Base-by-base conservation (phyloP, 768 basidiomycete genomes). In the Hygrocybe coccinea region DNA sequence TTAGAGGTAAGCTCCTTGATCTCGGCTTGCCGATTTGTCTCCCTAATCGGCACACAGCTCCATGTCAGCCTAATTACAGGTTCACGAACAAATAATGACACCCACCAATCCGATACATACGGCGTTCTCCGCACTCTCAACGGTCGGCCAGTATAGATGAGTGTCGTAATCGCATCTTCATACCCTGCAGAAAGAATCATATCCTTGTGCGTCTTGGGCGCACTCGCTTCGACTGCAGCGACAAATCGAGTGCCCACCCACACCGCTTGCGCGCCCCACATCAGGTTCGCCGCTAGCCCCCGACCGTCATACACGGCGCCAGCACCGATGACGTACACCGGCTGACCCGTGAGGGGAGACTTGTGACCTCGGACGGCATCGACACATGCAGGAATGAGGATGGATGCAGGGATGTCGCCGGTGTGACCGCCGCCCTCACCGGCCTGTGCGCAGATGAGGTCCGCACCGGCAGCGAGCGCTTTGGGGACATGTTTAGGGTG, bases 401-500 rank as follows among this genome's bases (percentile, higher is more conserved):
- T 81, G 12, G 86, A 85, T 2, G 89, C 86, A 1, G 93, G 82
- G 8, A 86, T 82, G 59, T 89, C 85, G 21, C 94, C 94, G 0
- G 94, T 95, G 76, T 86, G 84, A 12, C 90, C 90, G 52, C 92
- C 91, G 36, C 89, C 94, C 71, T 97, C 94, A 22, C 91, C 90
- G 2, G 87, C 93, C 72, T 95, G 93, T 3, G 92, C 92, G 64
- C 94, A 97, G 66, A 97, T 95, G 57, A 97, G 75, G 65, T 97
- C 94, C 33, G 91, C 88, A 35, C 94, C 95, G 35, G 78, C 86
- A 2, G 79, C 89, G 33, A 95, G 79, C 7, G 90, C 90, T 68
- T 89, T 90, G 46, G 74, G 59, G 44, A 89, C 89, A 67, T 93
- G 90, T 66, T 93, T 95, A 11, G 93, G 92, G 65, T 93, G 90